phyloP scores from a whole-genome alignment of 148 eudicot genomes.

The Suaeda aralocaspica region DNA sequence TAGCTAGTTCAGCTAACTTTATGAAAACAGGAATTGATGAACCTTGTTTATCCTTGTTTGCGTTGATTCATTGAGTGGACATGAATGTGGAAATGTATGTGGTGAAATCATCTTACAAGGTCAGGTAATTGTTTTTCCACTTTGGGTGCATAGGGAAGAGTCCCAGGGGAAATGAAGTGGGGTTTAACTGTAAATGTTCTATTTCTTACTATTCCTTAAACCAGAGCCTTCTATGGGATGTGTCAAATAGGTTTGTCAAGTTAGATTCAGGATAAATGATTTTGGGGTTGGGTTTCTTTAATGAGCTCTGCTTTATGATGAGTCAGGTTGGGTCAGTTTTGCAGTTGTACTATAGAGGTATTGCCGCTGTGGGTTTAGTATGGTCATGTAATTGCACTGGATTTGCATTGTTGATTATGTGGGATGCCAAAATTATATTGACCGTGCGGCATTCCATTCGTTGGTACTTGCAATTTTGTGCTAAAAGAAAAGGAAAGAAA shows the following conservation, averaged over 20 bases:
- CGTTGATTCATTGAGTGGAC: slow-evolving; percentile 4
- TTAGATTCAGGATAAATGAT: background rate
- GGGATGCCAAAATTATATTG: too few relatives aligned
- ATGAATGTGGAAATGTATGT: background rate
- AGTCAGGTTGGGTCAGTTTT: too few relatives aligned
- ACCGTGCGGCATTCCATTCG: too few relatives aligned
- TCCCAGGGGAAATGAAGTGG: background rate
- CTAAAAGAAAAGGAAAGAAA: too few relatives aligned
- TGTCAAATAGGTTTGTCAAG: background rate
- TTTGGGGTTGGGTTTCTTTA: background rate
- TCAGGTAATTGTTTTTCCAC: background rate
- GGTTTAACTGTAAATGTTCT: background rate
- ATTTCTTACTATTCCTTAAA: background rate
- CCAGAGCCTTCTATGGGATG: background rate
- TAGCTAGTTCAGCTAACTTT: background rate
- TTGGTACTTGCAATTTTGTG: too few relatives aligned
- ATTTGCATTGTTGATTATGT: too few relatives aligned
- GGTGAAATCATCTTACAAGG: background rate
- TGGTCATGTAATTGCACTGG: too few relatives aligned
- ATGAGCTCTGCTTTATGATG: too few relatives aligned
- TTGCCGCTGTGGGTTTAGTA: too few relatives aligned
- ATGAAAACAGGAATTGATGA: background rate
- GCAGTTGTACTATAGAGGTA: too few relatives aligned
- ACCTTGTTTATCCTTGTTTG: background rate
- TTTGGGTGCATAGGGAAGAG: background rate